Evolutionary conservation across 768 basidiomycete genomes (phyloP), one percentile per base, ranked within the genome.

Genomic region (Calocybe gangraenosa): DNA sequence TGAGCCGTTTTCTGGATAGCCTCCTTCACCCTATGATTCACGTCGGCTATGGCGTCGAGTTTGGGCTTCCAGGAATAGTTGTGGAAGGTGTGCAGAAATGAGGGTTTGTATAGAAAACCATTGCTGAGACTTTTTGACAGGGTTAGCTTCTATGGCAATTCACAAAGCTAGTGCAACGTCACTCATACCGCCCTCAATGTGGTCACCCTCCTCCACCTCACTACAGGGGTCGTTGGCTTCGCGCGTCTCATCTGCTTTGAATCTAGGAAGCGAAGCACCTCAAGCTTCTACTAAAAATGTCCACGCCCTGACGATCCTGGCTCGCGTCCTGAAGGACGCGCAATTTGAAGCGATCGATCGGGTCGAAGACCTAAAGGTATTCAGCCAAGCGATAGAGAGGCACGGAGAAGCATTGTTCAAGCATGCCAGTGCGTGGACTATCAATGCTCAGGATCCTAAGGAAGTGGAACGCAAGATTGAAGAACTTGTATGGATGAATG

Each of bases 21-120:
- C 52, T 81, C 2, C n/a, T 84, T 3, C 83, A 84, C 47, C 81
- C 83, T 0, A 54, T 82, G 33, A 84, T 84, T 32, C 79, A 84
- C 43, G 55, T 61, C 2, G 80, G 77, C 18, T 78, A 76, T 52
- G 82, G 81, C 0, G 56, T 74, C 3, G 83, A 85, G 57, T 82
- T 82, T 47, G 66, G 70, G 11, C 53, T 78, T 5, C 66, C 70
- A 1, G 80, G 79, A 1, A 53, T 79, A 23, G 56, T 73, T 2
- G 74, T 74, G 0, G 82, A 83, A 63, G 81, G 81, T 77, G 42
- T 7, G 28, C 44, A 13, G 25, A 3, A 25, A 10, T 20, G n/a
- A 8, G 15, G 9, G 33, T 36, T 36, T 7, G 41, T 55, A 22
- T n/a, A 10, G 3, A 7, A 7, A 10, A 39, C 23, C 7, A 7